Evolutionary conservation across 1,284 basidiomycete genomes (phyloP).

Genomic region (Serendipita sp.): DNA sequence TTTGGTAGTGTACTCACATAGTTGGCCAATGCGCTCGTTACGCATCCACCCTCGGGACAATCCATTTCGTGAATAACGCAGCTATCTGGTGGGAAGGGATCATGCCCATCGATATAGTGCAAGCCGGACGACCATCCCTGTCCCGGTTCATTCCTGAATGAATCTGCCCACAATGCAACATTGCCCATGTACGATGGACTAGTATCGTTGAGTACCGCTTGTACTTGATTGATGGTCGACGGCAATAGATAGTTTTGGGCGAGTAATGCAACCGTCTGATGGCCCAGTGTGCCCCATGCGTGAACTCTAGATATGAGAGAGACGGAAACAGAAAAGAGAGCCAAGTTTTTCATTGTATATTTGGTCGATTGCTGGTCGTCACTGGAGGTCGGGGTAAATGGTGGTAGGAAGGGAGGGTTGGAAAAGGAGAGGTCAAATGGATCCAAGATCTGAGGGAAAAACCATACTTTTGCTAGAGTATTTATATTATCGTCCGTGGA

Average conservation of each 20-base stretch:
- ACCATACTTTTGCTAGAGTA: too few species aligned
- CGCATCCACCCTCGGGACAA: neutral
- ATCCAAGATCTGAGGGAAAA: too few species aligned
- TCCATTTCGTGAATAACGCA: conserved; percentile 5
- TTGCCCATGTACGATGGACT: neutral
- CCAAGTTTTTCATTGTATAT: too few species aligned
- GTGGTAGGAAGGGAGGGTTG: too few species aligned
- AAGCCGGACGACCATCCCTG: neutral
- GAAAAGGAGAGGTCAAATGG: too few species aligned
- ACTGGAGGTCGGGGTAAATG: too few species aligned
- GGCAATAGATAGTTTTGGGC: neutral
- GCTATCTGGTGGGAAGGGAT: neutral
- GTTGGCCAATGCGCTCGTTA: neutral
- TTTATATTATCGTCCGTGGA: too few species aligned
- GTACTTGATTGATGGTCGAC: neutral
- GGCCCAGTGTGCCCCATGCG: conserved; percentile 1
- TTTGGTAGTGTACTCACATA: neutral
- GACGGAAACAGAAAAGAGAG: neutral
- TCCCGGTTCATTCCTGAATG: neutral
- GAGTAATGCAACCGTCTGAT: neutral
- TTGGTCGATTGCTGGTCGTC: too few species aligned
- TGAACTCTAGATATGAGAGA: neutral
- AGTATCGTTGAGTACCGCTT: neutral
- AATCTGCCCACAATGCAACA: conserved; percentile 1
- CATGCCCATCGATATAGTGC: neutral